Base-by-base conservation (phyloP, 2,329 filamentous ascomycete genomes). In the Kalaharituber pfeilii region DNA sequence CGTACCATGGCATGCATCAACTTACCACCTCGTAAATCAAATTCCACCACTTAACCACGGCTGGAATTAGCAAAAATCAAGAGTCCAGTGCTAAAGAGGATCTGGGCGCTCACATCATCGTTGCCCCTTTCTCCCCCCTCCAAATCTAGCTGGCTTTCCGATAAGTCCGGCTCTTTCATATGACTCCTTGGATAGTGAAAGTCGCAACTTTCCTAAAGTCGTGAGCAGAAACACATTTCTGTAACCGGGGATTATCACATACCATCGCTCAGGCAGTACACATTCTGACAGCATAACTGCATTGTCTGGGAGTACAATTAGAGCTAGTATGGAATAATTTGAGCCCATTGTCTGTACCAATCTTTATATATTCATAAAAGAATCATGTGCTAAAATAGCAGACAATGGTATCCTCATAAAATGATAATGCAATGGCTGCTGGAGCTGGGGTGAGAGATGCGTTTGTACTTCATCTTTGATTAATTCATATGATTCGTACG, bases 1-100 rank as follows among this genome's bases (percentile, higher is more conserved):
- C 66, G 86, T 91, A 2, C 87, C 87, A n/a, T n/a, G n/a, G n/a
- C n/a, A 53, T 80, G 81, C 6, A 86, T 67, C 85, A 94, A 94
- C 0, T 80, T 80, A 0, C 80, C 76, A 4, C 75, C 72, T 18
- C 81, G 77, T 26, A 98, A 74, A 56, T 96, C 81, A 51, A 83
- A 73, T 62, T 89, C 79, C 47, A 96, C 77, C 26, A 81, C 84
- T 91, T n/a, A 47, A 13, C 2, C 29, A 28, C 47, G 24, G n/a
- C 63, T 63, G 69, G 39, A 80, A 66, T 62, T 87, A 81, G 64
- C 75, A 81, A 62, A 91, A 88, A 0, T 95, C 70, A 86, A 89
- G 95, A 1, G 77, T 77, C 22, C n/a, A n/a, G n/a, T n/a, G n/a
- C n/a, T n/a, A 39, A 9, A 39, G 33, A 18, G 33, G 5, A 5